Conservation (phyloP, 495 filamentous ascomycete genomes). For the Trichoderma asperelloides region DNA sequence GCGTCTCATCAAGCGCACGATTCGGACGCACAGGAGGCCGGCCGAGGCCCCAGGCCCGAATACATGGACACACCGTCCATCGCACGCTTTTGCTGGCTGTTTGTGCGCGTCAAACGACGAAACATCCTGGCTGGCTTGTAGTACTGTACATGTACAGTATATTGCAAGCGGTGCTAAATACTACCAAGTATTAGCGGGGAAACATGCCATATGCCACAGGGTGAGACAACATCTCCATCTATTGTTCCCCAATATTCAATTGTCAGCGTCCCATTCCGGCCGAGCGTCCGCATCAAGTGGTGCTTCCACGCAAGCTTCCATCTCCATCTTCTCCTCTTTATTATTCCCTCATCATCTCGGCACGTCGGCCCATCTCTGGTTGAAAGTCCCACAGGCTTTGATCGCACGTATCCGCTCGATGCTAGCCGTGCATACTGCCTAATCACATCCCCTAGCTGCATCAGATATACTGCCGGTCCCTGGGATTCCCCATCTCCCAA, state of each 20-base stretch:
- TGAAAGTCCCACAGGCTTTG: background rate
- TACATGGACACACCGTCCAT: too few species aligned
- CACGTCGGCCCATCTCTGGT: background rate
- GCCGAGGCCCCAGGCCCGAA: background rate
- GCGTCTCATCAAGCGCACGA: conserved; percentile 3
- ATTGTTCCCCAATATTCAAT: too few species aligned
- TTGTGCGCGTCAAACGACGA: too few species aligned
- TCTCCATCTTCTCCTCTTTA: background rate
- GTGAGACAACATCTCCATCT: too few species aligned
- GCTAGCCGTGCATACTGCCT: background rate
- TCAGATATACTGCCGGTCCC: background rate
- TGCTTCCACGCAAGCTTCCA: background rate
- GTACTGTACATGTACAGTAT: too few species aligned
- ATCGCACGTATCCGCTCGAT: conserved; percentile 1
- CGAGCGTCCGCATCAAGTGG: background rate
- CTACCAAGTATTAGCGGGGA: too few species aligned
- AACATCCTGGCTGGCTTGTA: too few species aligned
- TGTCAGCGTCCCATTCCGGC: too few species aligned
- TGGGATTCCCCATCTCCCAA: background rate
- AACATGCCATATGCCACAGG: too few species aligned
- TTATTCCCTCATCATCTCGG: conserved; percentile 2
- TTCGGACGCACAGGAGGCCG: background rate
- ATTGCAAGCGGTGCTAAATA: too few species aligned
- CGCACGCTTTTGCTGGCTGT: background rate
- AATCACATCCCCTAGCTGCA: background rate